phyloP scores from a whole-genome alignment of 768 basidiomycete species.

The Dioszegia crocea region DNA sequence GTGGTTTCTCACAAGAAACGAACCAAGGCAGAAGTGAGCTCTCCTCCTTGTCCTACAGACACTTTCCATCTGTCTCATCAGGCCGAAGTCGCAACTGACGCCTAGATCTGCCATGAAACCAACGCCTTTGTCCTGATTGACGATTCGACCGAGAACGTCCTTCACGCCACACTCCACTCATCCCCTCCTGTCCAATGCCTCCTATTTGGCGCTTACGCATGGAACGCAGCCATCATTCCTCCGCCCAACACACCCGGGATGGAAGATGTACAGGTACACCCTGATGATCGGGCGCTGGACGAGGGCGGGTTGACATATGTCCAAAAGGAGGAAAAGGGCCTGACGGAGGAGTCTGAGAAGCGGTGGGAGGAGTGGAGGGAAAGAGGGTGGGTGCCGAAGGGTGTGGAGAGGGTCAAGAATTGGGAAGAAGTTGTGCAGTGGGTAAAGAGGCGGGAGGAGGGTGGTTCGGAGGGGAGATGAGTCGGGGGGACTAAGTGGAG shows the following conservation, averaged over 20 bases:
- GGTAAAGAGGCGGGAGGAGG: constrained; percentile 24
- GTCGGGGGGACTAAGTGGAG: not conserved
- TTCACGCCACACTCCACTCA: constrained; percentile 56
- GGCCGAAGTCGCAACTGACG: not conserved
- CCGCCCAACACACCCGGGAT: not conserved
- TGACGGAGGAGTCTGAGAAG: constrained; percentile 53
- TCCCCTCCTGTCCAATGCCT: constrained; percentile 59
- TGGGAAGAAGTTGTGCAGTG: constrained; percentile 58
- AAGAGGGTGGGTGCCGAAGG: constrained; percentile 54
- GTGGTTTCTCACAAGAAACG: constrained; percentile 54
- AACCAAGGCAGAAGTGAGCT: constrained; percentile 62
- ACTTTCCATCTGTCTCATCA: not conserved
- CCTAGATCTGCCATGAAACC: constrained; percentile 65
- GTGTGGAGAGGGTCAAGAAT: constrained; percentile 58
- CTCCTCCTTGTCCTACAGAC: not conserved
- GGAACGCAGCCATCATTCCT: constrained; percentile 60
- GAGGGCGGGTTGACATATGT: constrained; percentile 35
- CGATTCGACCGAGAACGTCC: constrained; percentile 73
- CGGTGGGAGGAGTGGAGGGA: constrained; percentile 58
- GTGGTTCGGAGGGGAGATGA: not conserved
- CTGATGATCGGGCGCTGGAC: constrained; percentile 2
- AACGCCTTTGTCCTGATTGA: constrained; percentile 68
- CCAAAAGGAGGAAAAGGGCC: constrained; percentile 30
- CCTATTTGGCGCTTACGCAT: constrained; percentile 71
- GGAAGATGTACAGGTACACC: not conserved